Base-by-base conservation (phyloP, 208 protist genomes). In the Vickermania spadyakhi region DNA sequence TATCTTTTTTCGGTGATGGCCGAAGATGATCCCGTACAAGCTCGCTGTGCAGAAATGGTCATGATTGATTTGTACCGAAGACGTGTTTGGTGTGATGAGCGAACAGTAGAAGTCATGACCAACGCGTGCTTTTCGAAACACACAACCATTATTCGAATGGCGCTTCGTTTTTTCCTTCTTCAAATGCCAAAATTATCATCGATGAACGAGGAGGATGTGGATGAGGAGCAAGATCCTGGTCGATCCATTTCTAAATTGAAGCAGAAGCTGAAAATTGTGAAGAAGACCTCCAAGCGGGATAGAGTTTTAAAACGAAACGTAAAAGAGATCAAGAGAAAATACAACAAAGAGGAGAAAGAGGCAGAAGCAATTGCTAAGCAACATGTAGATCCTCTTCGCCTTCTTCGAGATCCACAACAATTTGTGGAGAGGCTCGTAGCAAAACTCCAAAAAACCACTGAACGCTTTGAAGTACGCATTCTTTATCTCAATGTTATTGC, bases 31-130 rank as follows among this genome's bases (percentile, higher is more conserved):
- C 69, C 84, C 11, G 74, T 96, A 11, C 96, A 97, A 66, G 93
- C 96, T 1, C 81, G 95, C 0, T 96, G 96, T 64, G 95, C 94
- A 7, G 83, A 99, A 45, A 85, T 97, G 56, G 91, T 98, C 25
- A 98, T 99, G 90, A 96, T 99, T 58, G 93, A 98, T 60, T 82
- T 99, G 23, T 99, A 99, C 80, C 83, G 91, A n/a, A 89, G 96
- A 31, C 80, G 94, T 23, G 85, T 98, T 28, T 99, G 96, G 96
- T 84, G 74, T 49, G 81, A 92, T 66, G 84, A 96, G 72, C 81
- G 89, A 21, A 96, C 78, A 18, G 97, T 98, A 4, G 97, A 98
- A 79, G 96, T 98, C 21, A 86, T 99, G 31, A 92, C 87, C 22
- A 83, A 84, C 56, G 97, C 91, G 25, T 96, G 93, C 66, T 98